Evolutionary conservation across 192 early-diverging fungal species (phyloP), one percentile per base, ranked within the genome.

Genomic region (Coemansia sp.): DNA sequence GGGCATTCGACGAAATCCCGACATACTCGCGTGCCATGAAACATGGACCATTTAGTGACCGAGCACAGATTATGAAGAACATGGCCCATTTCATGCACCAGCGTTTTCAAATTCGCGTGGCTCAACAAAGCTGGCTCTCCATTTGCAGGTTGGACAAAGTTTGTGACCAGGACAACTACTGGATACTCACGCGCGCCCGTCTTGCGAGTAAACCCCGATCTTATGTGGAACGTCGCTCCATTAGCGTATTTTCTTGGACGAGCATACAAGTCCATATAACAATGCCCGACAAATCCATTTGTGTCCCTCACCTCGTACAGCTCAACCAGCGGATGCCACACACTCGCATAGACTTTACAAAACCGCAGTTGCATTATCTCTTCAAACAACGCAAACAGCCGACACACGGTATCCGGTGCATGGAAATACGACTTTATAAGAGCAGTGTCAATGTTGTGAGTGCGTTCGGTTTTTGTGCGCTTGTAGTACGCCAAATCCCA

Each of bases 1-100:
- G 90, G 90, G 11, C 87, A 86, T 74, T 92, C 90, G 25, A 91
- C 82, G 70, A 91, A 91, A 66, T 92, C 90, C 52, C 84, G 73
- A 44, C 87, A 84, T 31, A 88, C 79, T 25, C 71, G 63, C 7
- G 88, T 88, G 37, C 88, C 88, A 34, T 89, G 85, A 56, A 91
- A 90, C 0, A 83, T 68, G 7, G 79, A 76, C 26, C 74, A 87
- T 61, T 84, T 87, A 7, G 88, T 87, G 28, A 80, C 68, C 24
- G 84, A 83, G 66, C 85, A 87, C 8, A 91, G 34, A 14, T 73
- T 69, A 68, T 74, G 73, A 37, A 83, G 79, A 10, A 74, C 75
- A 56, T 85, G 82, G 24, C 87, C 90, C 67, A 92, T 78, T 62
- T 92, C 90, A 56, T 92, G 90, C 73, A 89, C 87, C 46, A 87